phyloP scores from a whole-genome alignment of 2,329 filamentous ascomycete genomes.

The Chaetothyriales sp. region DNA sequence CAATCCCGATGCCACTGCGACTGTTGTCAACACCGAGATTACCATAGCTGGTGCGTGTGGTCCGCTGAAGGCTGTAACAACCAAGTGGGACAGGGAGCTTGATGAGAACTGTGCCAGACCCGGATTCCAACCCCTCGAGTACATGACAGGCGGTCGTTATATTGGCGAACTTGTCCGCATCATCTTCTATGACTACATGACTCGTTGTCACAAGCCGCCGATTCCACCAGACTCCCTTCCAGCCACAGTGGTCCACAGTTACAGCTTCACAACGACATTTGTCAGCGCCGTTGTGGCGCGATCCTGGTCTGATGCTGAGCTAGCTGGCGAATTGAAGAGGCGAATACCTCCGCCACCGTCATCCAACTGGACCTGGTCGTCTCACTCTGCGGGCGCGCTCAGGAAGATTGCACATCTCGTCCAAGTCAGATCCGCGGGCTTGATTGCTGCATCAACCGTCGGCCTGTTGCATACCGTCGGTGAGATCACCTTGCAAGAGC shows the following conservation, averaged over 20 bases:
- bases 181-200: conserved; percentile 52
- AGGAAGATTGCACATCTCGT: conserved; percentile 55
- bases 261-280: conserved; percentile 56
- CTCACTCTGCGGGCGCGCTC: conserved; percentile 42
- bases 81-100: conserved; percentile 53
- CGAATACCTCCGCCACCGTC: conserved; percentile 38
- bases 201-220: conserved; percentile 23
- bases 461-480: conserved; percentile 54
- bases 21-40: conserved; percentile 74
- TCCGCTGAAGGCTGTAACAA: conserved; percentile 53
- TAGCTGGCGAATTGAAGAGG: conserved; percentile 32
- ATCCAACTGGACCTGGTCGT: conserved; percentile 46
- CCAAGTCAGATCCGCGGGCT: conserved; percentile 54
- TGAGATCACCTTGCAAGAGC: conserved; percentile 36
- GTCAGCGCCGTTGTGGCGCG: conserved; percentile 53
- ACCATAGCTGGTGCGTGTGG: conserved; percentile 61
- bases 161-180: conserved; percentile 61
- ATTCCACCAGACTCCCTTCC: conserved; percentile 38
- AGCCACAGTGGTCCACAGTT: conserved; percentile 38
- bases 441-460: conserved; percentile 58
- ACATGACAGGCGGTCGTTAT: conserved; percentile 68
- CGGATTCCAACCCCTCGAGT: conserved; percentile 69
- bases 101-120: conserved; percentile 53
- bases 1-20: conserved; percentile 41
- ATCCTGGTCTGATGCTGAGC: conserved; percentile 32